Evolutionary conservation across 352 stramenopile genomes (phyloP).

Genomic region (Phytopythium chamaehyphon): DNA sequence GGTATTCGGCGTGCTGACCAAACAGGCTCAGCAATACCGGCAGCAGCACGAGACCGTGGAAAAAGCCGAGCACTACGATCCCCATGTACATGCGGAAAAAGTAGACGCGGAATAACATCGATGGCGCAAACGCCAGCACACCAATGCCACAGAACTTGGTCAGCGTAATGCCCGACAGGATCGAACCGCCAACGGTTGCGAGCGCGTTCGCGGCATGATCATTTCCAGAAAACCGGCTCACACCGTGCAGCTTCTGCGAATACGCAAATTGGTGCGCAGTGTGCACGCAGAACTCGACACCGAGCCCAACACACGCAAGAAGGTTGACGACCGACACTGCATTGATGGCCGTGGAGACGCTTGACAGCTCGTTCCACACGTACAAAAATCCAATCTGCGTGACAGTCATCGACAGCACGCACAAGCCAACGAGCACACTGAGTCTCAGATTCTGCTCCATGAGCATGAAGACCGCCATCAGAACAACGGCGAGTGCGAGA

Average conservation of each 20-base stretch:
- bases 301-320: slow-evolving; percentile 80
- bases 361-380: slow-evolving; percentile 62
- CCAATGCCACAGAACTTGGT: slow-evolving; percentile 90
- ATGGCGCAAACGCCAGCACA: slow-evolving; percentile 87
- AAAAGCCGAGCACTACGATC: slow-evolving; percentile 83
- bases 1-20: slow-evolving; percentile 40
- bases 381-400: slow-evolving; percentile 80
- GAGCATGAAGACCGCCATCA: slow-evolving; percentile 72
- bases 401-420: slow-evolving; percentile 76
- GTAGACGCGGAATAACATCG: slow-evolving; percentile 89
- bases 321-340: slow-evolving; percentile 90
- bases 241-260: slow-evolving; percentile 42
- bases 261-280: slow-evolving; percentile 81
- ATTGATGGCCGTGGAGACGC: slow-evolving; percentile 78
- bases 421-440: slow-evolving; percentile 63
- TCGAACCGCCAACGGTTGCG: slow-evolving; percentile 68
- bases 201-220: slow-evolving; percentile 76
- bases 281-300: slow-evolving; percentile 90
- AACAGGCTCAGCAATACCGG: slow-evolving; percentile 78
- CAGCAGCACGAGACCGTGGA: slow-evolving; percentile 80
- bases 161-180: slow-evolving; percentile 90
- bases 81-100: slow-evolving; percentile 93
- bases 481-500: slow-evolving; percentile 76
- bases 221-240: slow-evolving; percentile 28
- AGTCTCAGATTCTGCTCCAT: slow-evolving; percentile 65